These are phyloP conservation scores for Botrytis cinerea DNA, from an alignment of 2,329 filamentous ascomycete genomes.

Conservation along the genomic window DNA sequence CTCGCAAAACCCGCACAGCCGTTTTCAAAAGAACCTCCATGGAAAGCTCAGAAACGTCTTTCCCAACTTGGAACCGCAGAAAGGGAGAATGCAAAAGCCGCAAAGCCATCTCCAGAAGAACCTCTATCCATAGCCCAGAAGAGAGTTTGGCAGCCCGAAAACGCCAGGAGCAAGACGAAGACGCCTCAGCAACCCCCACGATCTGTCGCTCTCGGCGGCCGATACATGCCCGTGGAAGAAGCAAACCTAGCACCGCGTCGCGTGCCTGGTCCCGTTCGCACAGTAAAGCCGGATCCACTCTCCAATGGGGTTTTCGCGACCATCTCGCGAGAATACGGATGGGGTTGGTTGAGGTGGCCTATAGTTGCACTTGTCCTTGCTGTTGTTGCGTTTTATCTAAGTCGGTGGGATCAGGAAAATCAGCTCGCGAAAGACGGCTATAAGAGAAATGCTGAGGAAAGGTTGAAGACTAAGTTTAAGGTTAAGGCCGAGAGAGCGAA, in stretches of 20 bases:
- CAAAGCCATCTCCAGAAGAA: not conserved
- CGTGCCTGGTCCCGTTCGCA: not conserved
- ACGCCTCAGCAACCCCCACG: not conserved
- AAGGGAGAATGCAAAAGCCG: not conserved
- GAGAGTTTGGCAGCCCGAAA: not conserved
- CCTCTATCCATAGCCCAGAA: not conserved
- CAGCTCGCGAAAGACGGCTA: not conserved
- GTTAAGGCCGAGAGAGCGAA: not conserved
- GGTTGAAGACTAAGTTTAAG: not conserved
- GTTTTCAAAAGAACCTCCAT: too few relatives aligned
- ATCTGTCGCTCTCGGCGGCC: not conserved
- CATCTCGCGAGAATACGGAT: not conserved
- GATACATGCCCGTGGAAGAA: not conserved
- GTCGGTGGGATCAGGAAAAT: not conserved
- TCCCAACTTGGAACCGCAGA: not conserved
- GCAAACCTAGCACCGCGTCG: not conserved
- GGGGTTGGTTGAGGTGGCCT: slow-evolving; percentile 3
- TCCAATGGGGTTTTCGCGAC: not conserved
- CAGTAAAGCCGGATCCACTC: not conserved
- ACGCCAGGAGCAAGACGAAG: not conserved
- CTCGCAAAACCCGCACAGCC: too few relatives aligned
- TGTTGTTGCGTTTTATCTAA: not conserved
- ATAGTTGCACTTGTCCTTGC: not conserved
- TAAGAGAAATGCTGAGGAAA: not conserved
- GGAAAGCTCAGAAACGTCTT: not conserved